Conservation (phyloP, 768 basidiomycete species). For the Phlebiopsis gigantea region DNA sequence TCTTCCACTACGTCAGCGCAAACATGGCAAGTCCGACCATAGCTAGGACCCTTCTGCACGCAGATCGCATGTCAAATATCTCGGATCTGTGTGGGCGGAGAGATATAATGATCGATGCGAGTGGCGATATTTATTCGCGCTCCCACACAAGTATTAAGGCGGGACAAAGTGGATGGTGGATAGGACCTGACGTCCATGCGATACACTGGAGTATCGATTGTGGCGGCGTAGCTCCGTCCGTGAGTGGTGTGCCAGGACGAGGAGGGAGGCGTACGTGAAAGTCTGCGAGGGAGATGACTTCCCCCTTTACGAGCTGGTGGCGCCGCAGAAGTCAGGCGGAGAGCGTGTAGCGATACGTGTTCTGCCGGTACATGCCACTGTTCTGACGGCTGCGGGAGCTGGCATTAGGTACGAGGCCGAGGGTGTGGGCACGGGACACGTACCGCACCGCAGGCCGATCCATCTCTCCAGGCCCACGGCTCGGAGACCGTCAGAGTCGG, state of each 20-base stretch:
- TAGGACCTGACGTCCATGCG: neutral
- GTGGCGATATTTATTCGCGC: neutral
- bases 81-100: neutral
- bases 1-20: neutral
- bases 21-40: neutral
- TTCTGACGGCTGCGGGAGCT: neutral
- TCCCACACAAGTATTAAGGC: neutral
- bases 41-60: neutral
- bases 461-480: neutral
- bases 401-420: neutral
- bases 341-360: neutral
- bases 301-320: neutral
- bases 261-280: neutral
- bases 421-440: neutral
- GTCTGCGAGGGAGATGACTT: neutral
- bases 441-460: neutral
- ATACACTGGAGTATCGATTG: conserved; percentile 1
- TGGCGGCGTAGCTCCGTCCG: neutral
- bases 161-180: neutral
- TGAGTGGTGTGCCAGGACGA: neutral
- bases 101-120: neutral
- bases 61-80: neutral
- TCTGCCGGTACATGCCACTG: neutral
- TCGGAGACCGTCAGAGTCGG: neutral
- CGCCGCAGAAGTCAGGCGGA: neutral